Conservation (phyloP, 225 moss, liverwort and hornwort genomes). For the Neckera pumila region DNA sequence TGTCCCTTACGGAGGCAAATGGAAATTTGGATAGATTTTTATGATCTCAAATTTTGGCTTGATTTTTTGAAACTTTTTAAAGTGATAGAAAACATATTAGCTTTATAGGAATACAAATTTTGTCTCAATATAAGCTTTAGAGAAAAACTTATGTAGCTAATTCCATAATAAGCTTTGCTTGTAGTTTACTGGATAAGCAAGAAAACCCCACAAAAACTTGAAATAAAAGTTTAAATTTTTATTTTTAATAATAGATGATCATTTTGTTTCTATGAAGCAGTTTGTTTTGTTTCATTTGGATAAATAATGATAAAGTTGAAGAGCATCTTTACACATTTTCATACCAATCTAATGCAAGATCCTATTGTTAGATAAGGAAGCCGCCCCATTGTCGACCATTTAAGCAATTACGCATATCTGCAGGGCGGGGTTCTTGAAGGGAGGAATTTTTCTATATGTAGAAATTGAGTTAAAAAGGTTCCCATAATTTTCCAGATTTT, state of each 20-base stretch:
- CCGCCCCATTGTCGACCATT: too few relatives aligned
- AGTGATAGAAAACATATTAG: background rate
- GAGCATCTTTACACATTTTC: too few relatives aligned
- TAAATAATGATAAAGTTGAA: background rate
- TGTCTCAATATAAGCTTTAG: rapidly evolving
- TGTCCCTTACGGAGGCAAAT: background rate
- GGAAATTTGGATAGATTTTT: background rate
- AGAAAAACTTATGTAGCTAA: background rate
- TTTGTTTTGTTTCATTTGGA: background rate
- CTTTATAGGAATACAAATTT: rapidly evolving
- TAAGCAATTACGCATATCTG: too few relatives aligned
- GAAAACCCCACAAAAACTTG: background rate
- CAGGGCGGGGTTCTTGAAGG: too few relatives aligned
- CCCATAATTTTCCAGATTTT: too few relatives aligned
- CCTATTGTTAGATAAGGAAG: too few relatives aligned
- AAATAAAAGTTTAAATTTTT: background rate
- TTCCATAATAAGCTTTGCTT: rapidly evolving
- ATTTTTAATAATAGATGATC: background rate
- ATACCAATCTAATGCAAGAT: background rate
- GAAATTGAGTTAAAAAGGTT: too few relatives aligned
- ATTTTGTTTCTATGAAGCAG: rapidly evolving
- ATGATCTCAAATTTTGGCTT: background rate
- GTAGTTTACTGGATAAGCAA: rapidly evolving
- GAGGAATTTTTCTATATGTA: too few relatives aligned
- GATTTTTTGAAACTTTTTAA: background rate